phyloP scores from a whole-genome alignment of 805 yeast species.

The Ogataea chonburiensis region DNA sequence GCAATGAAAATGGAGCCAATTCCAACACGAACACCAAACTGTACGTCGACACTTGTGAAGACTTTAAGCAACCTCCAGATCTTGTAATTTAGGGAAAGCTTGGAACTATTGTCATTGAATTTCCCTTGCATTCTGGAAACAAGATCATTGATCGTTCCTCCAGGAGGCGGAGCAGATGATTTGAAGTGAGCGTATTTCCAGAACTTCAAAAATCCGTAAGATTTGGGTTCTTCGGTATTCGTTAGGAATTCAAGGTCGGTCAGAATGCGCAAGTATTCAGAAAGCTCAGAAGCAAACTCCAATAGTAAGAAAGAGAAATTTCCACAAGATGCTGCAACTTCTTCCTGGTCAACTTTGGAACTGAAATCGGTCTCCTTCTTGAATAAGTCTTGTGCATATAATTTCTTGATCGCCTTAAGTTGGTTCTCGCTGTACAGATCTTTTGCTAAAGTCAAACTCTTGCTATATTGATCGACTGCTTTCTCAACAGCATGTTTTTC shows the following conservation, averaged over 20 bases:
- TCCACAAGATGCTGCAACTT: conserved; percentile 81
- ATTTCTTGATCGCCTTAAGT: conserved; percentile 49
- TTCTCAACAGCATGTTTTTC: conserved; percentile 36
- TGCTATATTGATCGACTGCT: conserved; percentile 42
- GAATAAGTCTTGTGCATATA: conserved; percentile 58
- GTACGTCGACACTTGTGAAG: conserved; percentile 64
- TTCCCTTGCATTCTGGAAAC: conserved; percentile 22
- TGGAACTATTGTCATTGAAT: conserved; percentile 9
- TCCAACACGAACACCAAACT: conserved; percentile 78
- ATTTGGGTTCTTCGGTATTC: conserved; percentile 16
- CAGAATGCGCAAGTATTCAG: conserved; percentile 44
- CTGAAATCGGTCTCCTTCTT: conserved; percentile 36
- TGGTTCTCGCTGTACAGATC: conserved; percentile 58
- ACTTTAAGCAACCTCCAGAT: conserved; percentile 51
- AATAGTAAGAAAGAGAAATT: conserved; percentile 67
- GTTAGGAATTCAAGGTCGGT: conserved; percentile 28
- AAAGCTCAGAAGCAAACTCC: conserved; percentile 59
- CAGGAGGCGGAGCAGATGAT: conserved; percentile 1
- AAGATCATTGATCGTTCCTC: conserved; percentile 36
- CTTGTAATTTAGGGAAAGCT: conserved; percentile 27
- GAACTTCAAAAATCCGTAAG: conserved; percentile 54
- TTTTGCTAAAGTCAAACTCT: conserved; percentile 50
- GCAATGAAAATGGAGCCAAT: conserved; percentile 70
- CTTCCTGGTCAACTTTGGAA: conserved; percentile 64
- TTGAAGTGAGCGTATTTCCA: conserved; percentile 39